These are phyloP conservation scores for Candida yuanshanica DNA, from an alignment of 805 yeast genomes.

Conservation along the genomic window DNA sequence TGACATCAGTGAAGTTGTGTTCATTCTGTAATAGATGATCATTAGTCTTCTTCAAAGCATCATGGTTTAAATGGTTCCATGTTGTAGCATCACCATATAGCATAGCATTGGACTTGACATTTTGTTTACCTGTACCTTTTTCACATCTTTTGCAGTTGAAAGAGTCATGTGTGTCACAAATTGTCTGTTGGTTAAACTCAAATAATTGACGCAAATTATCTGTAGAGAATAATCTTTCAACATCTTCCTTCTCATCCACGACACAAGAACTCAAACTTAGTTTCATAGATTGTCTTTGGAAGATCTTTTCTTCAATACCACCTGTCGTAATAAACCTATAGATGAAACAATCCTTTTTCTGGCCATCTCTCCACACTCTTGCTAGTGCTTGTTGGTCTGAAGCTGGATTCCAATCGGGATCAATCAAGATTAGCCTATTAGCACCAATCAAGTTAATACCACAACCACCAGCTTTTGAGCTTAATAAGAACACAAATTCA, in stretches of 20 bases:
- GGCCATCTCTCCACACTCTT: slow-evolving; percentile 98
- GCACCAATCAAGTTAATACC: slow-evolving; percentile 98
- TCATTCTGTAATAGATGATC: slow-evolving; percentile 79
- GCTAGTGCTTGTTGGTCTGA: slow-evolving; percentile 97
- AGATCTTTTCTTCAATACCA: slow-evolving; percentile 92
- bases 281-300: slow-evolving; percentile 93
- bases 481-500: slow-evolving; percentile 82
- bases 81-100: slow-evolving; percentile 95
- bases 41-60: slow-evolving; percentile 56
- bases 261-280: slow-evolving; percentile 91
- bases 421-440: slow-evolving; percentile 79
- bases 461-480: slow-evolving; percentile 98
- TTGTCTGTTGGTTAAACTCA: slow-evolving; percentile 56
- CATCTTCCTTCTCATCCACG: slow-evolving; percentile 94
- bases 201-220: slow-evolving; percentile 76
- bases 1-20: slow-evolving; percentile 56
- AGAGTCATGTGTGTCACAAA: slow-evolving; percentile 90
- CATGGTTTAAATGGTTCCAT: slow-evolving; percentile 85
- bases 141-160: slow-evolving; percentile 82
- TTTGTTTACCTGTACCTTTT: slow-evolving; percentile 46
- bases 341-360: slow-evolving; percentile 92
- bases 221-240: slow-evolving; percentile 83
- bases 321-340: slow-evolving; percentile 94
- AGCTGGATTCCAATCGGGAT: slow-evolving; percentile 98
- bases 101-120: slow-evolving; percentile 72